Percentiles rank a stretch among this genome's conserved stretches.
Conservation (phyloP, 2,329 filamentous ascomycete species). For the Colletotrichum sojae region DNA sequence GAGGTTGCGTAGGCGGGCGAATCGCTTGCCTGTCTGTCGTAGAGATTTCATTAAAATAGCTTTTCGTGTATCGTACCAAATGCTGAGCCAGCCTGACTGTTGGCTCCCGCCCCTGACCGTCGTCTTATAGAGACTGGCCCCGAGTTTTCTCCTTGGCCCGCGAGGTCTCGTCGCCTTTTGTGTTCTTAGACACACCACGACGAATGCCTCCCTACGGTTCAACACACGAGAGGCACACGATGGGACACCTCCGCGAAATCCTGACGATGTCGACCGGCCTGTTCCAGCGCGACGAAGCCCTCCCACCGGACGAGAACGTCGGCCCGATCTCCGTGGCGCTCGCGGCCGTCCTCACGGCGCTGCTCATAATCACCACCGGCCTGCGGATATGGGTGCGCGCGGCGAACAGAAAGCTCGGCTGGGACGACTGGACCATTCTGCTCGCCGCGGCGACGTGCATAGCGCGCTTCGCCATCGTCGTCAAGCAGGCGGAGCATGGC, state of each 20-base stretch:
- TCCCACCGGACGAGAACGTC: slow-evolving; percentile 53
- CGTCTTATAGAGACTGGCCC: neutral
- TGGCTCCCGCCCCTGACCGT: neutral
- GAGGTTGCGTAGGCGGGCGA: slow-evolving; percentile 7
- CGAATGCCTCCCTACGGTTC: too few species aligned
- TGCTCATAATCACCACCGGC: slow-evolving; percentile 50
- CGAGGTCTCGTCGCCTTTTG: neutral
- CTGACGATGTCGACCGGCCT: slow-evolving; percentile 4
- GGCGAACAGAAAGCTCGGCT: slow-evolving; percentile 48
- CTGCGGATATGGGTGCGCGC: slow-evolving; percentile 50
- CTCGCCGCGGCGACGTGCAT: slow-evolving; percentile 47
- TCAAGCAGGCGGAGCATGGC: slow-evolving; percentile 50
- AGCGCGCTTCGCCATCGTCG: slow-evolving; percentile 50
- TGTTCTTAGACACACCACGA: slow-evolving; percentile 3
- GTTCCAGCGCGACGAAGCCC: slow-evolving; percentile 47
- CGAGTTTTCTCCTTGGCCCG: neutral
- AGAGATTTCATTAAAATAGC: slow-evolving; percentile 2
- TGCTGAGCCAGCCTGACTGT: neutral
- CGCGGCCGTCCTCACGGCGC: slow-evolving; percentile 48
- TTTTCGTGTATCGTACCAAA: slow-evolving; percentile 5
- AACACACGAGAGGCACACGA: neutral
- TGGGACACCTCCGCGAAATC: neutral
- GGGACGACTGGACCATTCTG: slow-evolving; percentile 55
- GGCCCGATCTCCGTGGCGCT: slow-evolving; percentile 50
- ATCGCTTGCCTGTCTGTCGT: neutral